Base-by-base conservation (phyloP, 1,284 basidiomycete genomes). In the Sporisorium exsertum region DNA sequence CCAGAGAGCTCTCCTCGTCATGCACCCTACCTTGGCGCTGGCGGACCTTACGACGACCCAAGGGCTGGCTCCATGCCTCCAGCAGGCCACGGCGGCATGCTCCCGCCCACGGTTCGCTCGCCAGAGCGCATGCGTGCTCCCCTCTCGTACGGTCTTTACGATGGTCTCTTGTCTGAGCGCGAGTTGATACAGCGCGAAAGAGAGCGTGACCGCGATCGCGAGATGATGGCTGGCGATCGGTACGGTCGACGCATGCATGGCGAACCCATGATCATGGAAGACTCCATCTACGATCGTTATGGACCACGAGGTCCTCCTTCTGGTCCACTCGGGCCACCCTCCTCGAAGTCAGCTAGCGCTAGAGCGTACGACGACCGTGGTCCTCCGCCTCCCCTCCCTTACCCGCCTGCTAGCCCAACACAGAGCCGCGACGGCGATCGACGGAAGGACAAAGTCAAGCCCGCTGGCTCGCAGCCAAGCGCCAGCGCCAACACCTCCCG, bases 81-180 rank as follows among this genome's bases (percentile, higher is more conserved):
- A n/a, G 54, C 61, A n/a, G 51, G 57, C 9, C 64, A 57, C 42
- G 64, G 68, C 18, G 60, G 68, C 33, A 71, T 71, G 68, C 53
- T 67, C 9, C 73, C 68, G 5, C 68, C 73, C 16, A 54, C 73
- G 15, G 58, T 62, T 10, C 73, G 73, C 37, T 76, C 73, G 8
- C 68, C 73, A 42, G 73, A 76, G 35, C 73, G 73, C 26, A 68
- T 71, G 68, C 68, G 73, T 42, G 64, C 68, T 8, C 64, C 73
- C 6, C 56, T 64, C 40, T 64, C 68, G 3, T 64, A 71, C 58
- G 60, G 51, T 4, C 56, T 56, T 16, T 76, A 76, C 47, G 72
- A 75, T 22, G 63, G 56, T 3, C 58, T 58, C 24, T 55, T 75
- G 60, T 67, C 68, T 4, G 73, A 76, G 29, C 67, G 72, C 26